Base-by-base conservation (phyloP, 345 rosid species). In the Camelina laxa region DNA sequence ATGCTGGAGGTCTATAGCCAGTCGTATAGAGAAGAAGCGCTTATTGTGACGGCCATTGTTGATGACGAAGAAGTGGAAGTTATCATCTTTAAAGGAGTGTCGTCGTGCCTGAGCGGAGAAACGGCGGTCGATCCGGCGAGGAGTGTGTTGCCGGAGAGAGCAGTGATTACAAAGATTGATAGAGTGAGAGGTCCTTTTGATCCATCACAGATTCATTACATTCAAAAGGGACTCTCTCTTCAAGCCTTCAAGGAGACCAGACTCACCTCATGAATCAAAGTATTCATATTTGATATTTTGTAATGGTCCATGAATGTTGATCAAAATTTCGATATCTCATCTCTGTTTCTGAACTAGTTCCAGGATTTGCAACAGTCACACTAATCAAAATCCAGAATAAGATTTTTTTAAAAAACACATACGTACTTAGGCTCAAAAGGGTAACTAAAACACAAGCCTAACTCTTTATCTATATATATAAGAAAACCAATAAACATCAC, bases 41-140 rank as follows among this genome's bases (percentile, higher is more conserved):
- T 93, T 13, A 69, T 93, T 7, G 91, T 89, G 12, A 88, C 84
- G 4, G 94, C 97, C 11, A 14, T n/a, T 6, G 80, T 91, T n/a
- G 96, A 91, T 45, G 86, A 69, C 0, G 78, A 87, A 63, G 76
- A 83, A 58, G 91, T 84, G 0, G 81, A 88, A 77, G 90, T 93
- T 44, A 80, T 93, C 9, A 70, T 93, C 60, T 93, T 89, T 74
- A 93, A 82, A 96, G 98, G 98, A 16, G 79, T 85, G 12, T 91
- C 98, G 7, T 91, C 98, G 24, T 75, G 90, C 75, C 77, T 94
- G 75, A 94, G 85, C 82, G 78, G 82, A 50, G 80, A 77, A 42
- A 94, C 98, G 0, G 87, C 86, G 33, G 78, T 96, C 15, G 96
- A 91, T 59, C 95, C 93, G 57, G 87, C 98, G 36, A 87, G 74